phyloP scores from a whole-genome alignment of 75 land plant species.

The Cunninghamia lanceolata region DNA sequence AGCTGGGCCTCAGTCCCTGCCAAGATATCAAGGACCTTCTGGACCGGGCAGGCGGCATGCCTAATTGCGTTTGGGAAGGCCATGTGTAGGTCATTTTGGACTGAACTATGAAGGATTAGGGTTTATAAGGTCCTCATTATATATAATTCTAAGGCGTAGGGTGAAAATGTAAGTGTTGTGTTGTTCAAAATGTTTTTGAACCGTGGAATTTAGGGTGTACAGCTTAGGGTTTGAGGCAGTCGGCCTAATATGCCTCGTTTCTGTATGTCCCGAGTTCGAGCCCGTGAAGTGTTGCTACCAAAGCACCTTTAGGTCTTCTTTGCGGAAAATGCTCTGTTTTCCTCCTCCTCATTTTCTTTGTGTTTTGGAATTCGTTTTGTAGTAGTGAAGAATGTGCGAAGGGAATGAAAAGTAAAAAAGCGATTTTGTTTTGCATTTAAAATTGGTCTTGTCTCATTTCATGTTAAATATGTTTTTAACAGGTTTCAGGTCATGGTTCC shows the following conservation, averaged over 20 bases:
- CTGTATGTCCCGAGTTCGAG: background rate
- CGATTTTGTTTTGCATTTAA: no score
- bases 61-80: slow-evolving; percentile 75
- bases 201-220: background rate
- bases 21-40: slow-evolving; percentile 44
- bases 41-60: slow-evolving; percentile 23
- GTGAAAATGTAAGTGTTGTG: background rate
- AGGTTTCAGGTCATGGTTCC: no score
- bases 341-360: background rate
- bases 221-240: background rate
- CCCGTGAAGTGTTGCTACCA: background rate
- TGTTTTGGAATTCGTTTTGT: background rate
- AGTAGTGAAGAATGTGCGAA: no score
- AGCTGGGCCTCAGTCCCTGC: slow-evolving; percentile 71
- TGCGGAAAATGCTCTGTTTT: background rate
- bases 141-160: background rate
- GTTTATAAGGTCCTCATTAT: background rate
- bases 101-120: background rate
- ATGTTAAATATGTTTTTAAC: no score
- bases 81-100: slow-evolving; percentile 32
- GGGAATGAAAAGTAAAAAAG: no score
- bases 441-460: no score
- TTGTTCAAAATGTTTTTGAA: background rate
- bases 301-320: background rate
- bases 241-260: background rate